Evolutionary conservation across 768 basidiomycete genomes (phyloP).

Genomic region (Tricholomella constricta): DNA sequence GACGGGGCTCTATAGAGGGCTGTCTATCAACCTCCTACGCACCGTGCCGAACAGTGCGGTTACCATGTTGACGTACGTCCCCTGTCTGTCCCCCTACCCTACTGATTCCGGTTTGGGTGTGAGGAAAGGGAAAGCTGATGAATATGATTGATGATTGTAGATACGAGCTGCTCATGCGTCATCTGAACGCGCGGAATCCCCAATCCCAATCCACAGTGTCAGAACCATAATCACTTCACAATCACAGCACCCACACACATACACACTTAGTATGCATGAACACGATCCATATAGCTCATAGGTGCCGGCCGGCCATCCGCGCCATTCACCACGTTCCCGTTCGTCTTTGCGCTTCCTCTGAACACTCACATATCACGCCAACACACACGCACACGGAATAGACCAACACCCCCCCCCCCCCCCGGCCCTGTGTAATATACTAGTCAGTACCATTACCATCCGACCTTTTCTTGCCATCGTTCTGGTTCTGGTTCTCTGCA

Average conservation of each 20-base stretch:
- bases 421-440: not conserved
- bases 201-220: not conserved
- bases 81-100: not conserved
- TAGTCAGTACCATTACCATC: not conserved
- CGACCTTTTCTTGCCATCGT: not conserved
- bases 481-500: not conserved
- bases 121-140: not conserved
- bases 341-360: no score
- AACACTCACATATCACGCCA: no score
- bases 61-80: constrained; percentile 88
- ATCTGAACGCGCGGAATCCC: constrained; percentile 40
- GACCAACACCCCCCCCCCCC: not conserved
- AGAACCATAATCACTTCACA: not conserved
- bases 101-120: no score
- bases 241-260: not conserved
- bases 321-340: no score
- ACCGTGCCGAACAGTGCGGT: constrained; percentile 97
- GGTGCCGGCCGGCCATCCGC: no score
- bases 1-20: constrained; percentile 87
- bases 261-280: not conserved
- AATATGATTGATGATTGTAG: constrained; percentile 24
- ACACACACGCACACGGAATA: not conserved
- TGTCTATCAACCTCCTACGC: constrained; percentile 91
- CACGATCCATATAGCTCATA: no score
- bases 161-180: constrained; percentile 58